A percentile compares a stretch with the other conserved stretches of the same genome.
Conservation (phyloP, 208 protist genomes). For the Wallacemonas sp. region DNA sequence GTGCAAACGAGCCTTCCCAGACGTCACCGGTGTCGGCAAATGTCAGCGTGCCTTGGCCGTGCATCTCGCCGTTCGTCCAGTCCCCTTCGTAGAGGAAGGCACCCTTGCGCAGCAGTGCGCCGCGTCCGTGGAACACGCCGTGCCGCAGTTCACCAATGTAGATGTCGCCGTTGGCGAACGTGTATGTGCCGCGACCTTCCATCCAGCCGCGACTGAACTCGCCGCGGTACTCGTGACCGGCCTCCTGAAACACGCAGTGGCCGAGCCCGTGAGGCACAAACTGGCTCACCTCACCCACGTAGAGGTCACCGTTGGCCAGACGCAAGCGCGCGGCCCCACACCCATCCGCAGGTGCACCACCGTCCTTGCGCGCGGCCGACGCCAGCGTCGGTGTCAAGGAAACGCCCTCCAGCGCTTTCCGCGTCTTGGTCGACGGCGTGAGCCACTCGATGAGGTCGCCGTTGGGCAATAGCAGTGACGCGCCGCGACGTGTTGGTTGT, state of each 20-base stretch:
- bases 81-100: conserved; percentile 61
- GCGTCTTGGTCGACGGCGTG: neutral
- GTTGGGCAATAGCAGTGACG: conserved; percentile 31
- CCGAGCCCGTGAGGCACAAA: conserved; percentile 59
- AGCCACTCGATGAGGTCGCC: conserved; percentile 66
- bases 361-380: neutral
- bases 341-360: conserved; percentile 8
- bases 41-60: conserved; percentile 50
- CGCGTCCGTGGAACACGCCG: conserved; percentile 52
- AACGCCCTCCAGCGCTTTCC: neutral
- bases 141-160: conserved; percentile 48
- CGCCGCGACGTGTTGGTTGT: conserved; percentile 12
- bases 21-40: conserved; percentile 69
- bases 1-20: conserved; percentile 51
- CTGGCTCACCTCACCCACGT: conserved; percentile 46
- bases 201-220: conserved; percentile 35
- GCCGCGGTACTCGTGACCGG: conserved; percentile 57
- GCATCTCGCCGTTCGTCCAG: conserved; percentile 58
- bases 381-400: neutral
- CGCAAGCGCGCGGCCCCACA: conserved; percentile 46
- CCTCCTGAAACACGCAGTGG: conserved; percentile 40
- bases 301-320: conserved; percentile 60
- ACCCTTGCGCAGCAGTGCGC: conserved; percentile 32
- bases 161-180: conserved; percentile 57
- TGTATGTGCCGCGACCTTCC: conserved; percentile 52